These are phyloP conservation scores for Pyrenophora graminea DNA, from an alignment of 2,329 filamentous ascomycete genomes.

Conservation along the genomic window DNA sequence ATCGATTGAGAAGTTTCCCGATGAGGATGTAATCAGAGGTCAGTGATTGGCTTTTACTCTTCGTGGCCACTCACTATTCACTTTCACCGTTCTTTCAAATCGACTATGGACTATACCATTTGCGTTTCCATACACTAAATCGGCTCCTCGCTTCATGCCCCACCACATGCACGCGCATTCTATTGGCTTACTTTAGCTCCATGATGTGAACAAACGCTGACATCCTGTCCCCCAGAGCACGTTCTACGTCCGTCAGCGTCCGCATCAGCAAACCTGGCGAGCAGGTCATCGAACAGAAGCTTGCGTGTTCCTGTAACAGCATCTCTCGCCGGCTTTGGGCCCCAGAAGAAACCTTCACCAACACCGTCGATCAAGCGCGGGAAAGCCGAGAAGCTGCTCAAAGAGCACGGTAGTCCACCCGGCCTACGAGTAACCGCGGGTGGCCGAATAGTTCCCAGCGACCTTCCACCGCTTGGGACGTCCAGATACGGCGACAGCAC, in stretches of 20 bases:
- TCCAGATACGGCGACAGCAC: conserved; percentile 38
- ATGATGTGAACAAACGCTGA: conserved; percentile 10
- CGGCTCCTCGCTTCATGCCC: not conserved
- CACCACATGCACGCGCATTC: not conserved
- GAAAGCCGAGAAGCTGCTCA: conserved; percentile 55
- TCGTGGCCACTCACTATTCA: conserved; percentile 21
- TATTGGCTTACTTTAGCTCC: not conserved
- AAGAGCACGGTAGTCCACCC: conserved; percentile 57
- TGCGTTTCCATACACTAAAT: not conserved
- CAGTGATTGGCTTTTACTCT: conserved; percentile 19
- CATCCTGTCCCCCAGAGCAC: conserved; percentile 38
- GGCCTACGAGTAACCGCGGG: conserved; percentile 58
- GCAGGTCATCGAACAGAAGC: conserved; percentile 30
- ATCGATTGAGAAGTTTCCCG: conserved; percentile 48
- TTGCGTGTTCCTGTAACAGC: conserved; percentile 27
- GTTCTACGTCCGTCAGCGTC: conserved; percentile 49
- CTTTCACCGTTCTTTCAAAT: conserved; percentile 11
- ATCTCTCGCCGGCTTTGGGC: conserved; percentile 17
- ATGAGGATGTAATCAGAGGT: conserved; percentile 51
- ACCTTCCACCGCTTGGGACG: conserved; percentile 40
- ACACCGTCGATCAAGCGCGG: conserved; percentile 56
- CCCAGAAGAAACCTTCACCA: conserved; percentile 50
- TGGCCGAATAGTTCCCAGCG: conserved; percentile 57
- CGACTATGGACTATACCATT: not conserved
- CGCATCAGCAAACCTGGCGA: conserved; percentile 40